Evolutionary conservation across 768 basidiomycete species (phyloP).

Genomic region (Rhodotorula diobovata): DNA sequence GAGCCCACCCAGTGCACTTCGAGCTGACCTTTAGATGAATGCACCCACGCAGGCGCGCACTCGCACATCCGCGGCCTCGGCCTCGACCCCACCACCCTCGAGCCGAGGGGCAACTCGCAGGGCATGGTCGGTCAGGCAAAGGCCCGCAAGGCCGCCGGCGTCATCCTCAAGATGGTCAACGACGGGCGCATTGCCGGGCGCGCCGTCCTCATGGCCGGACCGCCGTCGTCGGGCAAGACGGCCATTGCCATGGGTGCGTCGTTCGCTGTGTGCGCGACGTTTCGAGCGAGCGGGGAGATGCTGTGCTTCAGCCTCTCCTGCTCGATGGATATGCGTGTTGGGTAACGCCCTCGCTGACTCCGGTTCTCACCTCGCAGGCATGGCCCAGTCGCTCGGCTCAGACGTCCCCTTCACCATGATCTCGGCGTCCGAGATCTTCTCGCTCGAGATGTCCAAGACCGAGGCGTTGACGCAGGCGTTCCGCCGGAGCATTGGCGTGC

Average conservation of each 20-base stretch:
- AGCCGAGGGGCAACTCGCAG: constrained; percentile 80
- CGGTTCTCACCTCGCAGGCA: constrained; percentile 55
- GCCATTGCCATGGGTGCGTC: constrained; percentile 88
- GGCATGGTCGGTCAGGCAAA: constrained; percentile 97
- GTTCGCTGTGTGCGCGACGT: too few species aligned
- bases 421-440: constrained; percentile 95
- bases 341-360: not conserved
- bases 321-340: too few species aligned
- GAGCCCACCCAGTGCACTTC: not conserved
- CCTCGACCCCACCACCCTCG: constrained; percentile 74
- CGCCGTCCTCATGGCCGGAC: constrained; percentile 94
- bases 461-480: constrained; percentile 96
- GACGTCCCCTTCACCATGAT: constrained; percentile 99
- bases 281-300: not conserved
- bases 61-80: constrained; percentile 93
- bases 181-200: constrained; percentile 92
- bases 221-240: constrained; percentile 94
- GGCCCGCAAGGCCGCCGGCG: constrained; percentile 93
- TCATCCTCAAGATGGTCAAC: constrained; percentile 97
- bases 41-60: constrained; percentile 47
- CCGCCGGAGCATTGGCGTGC: constrained; percentile 88
- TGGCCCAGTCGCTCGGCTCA: constrained; percentile 88
- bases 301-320: not conserved
- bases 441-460: constrained; percentile 95
- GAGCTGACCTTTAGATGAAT: not conserved